These are phyloP conservation scores for Aspergillus pseudoviridinutans DNA, from an alignment of 2,329 filamentous ascomycete genomes.

Conservation along the genomic window DNA sequence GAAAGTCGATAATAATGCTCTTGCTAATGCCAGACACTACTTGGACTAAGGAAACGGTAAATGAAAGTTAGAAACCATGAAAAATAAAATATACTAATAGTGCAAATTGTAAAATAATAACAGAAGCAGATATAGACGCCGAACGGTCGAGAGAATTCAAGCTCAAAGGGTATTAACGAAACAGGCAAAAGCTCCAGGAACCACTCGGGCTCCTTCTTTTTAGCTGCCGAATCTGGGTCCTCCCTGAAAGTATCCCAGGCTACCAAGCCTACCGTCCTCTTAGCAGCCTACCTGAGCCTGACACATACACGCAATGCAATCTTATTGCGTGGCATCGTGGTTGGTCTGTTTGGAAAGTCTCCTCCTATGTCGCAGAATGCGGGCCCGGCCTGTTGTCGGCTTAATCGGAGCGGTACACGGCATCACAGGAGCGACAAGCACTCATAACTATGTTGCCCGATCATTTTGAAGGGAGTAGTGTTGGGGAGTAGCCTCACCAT, in stretches of 20 bases:
- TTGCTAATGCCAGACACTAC: conserved; percentile 1
- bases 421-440: background rate
- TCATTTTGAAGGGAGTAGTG: conserved; percentile 15
- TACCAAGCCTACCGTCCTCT: background rate
- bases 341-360: background rate
- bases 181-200: background rate
- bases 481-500: conserved; percentile 18
- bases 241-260: background rate
- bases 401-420: conserved; percentile 1
- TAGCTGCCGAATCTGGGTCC: background rate
- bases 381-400: conserved; percentile 1
- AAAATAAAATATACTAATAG: conserved; percentile 1
- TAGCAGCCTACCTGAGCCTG: background rate
- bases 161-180: conserved; percentile 1
- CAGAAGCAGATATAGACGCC: background rate
- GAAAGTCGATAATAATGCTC: conserved; percentile 4
- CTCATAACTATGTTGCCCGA: conserved; percentile 4
- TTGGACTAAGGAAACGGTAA: background rate
- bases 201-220: background rate
- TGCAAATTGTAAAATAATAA: conserved; percentile 1
- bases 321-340: background rate
- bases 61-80: conserved; percentile 3
- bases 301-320: background rate
- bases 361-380: background rate
- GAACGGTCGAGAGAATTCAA: background rate